Evolutionary conservation across 31 red algal genomes (phyloP).

Genomic region (Odonthalia washingtoniensis): DNA sequence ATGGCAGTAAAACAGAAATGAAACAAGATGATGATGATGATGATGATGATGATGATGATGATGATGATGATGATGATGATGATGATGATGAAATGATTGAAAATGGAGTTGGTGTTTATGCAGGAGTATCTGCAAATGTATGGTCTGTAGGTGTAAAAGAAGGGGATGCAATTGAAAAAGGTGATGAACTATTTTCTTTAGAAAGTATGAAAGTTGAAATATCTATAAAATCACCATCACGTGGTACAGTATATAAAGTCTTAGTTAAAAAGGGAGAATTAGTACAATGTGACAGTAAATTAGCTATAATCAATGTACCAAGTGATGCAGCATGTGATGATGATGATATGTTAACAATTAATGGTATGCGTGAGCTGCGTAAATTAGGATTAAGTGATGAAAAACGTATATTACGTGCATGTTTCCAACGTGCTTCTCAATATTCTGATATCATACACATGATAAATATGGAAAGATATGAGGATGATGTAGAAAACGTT

Average conservation of each 20-base stretch:
- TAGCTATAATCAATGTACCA: no score
- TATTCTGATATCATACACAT: no score
- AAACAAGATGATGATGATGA: no score
- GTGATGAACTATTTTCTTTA: conserved; percentile 63
- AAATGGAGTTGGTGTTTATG: conserved; percentile 38
- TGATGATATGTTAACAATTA: no score
- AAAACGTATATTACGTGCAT: no score
- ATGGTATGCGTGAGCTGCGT: no score
- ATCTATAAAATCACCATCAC: conserved; percentile 56
- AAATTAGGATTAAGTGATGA: no score
- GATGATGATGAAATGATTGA: conserved; percentile 9
- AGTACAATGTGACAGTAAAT: conserved; percentile 43
- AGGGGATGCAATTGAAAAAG: conserved; percentile 58
- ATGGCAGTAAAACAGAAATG: no score
- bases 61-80: not conserved
- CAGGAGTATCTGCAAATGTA: conserved; percentile 72
- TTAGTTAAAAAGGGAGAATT: conserved; percentile 52
- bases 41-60: not conserved
- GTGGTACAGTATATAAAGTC: conserved; percentile 54
- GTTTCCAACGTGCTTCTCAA: no score
- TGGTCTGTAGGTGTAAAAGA: conserved; percentile 74
- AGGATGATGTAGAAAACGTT: no score
- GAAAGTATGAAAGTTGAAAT: conserved; percentile 92
- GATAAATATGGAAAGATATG: no score
- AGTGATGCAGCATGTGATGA: no score